Conservation (phyloP, 306 rosid genomes). For the Senna siamea region DNA sequence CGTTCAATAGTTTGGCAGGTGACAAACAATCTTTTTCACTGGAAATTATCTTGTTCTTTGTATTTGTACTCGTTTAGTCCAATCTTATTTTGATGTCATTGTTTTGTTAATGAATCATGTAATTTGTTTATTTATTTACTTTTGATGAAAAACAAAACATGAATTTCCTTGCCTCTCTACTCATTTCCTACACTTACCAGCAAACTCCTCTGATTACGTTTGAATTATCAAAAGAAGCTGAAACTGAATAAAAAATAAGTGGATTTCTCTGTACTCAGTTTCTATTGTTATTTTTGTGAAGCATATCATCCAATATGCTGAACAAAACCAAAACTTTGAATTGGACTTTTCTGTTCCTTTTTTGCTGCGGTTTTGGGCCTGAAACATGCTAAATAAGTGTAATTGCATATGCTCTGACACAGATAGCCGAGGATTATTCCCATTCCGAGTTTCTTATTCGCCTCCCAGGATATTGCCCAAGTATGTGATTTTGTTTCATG, state of each 20-base stretch:
- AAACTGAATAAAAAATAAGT: not conserved
- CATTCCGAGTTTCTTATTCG: conserved; percentile 93
- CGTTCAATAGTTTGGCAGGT: conserved; percentile 96
- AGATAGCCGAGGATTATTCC: conserved; percentile 98
- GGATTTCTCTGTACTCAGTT: not conserved
- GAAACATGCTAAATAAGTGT: conserved; percentile 31
- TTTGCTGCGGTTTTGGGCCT: conserved; percentile 14
- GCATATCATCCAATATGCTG: conserved; percentile 1
- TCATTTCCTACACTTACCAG: not conserved
- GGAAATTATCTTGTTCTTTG: not conserved
- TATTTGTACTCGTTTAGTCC: not conserved
- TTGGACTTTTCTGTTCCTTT: conserved; percentile 12
- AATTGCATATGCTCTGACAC: conserved; percentile 30
- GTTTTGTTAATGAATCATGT: no score
- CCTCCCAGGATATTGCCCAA: conserved; percentile 96
- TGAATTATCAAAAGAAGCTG: not conserved
- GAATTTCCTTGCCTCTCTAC: conserved; percentile 6
- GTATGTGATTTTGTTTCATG: conserved; percentile 50
- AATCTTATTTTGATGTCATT: not conserved
- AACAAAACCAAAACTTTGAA: not conserved
- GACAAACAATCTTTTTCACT: not conserved
- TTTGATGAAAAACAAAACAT: not conserved
- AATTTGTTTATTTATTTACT: not conserved
- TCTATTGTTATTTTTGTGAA: not conserved
- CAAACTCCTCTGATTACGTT: not conserved